A percentile compares a stretch with the other conserved stretches of the same genome.
Evolutionary conservation across 2,329 filamentous ascomycete genomes (phyloP).

Genomic region (Arachnopeziza araneosa): DNA sequence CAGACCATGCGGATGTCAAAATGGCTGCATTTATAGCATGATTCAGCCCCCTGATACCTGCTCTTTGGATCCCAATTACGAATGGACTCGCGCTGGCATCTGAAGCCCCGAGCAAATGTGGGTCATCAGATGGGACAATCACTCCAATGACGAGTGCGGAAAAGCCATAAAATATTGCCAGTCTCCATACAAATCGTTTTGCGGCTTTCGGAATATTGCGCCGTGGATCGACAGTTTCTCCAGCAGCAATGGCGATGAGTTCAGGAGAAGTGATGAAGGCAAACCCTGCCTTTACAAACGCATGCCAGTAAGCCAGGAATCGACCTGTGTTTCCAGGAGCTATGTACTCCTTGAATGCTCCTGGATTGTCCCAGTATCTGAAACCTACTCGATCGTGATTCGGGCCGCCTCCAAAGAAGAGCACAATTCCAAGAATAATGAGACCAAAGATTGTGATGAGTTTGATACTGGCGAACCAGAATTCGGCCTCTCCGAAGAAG

Average conservation of each 20-base stretch:
- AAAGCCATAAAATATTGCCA: conserved; percentile 69
- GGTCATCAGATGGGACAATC: conserved; percentile 63
- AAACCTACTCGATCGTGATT: conserved; percentile 67
- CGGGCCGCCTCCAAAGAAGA: conserved; percentile 80
- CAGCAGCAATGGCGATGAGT: conserved; percentile 45
- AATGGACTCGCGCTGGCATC: conserved; percentile 66
- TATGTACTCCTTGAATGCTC: conserved; percentile 57
- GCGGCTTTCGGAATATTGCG: conserved; percentile 66
- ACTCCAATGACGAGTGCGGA: conserved; percentile 69
- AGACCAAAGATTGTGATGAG: conserved; percentile 58
- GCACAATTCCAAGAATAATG: conserved; percentile 72
- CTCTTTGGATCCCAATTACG: conserved; percentile 62
- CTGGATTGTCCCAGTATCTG: conserved; percentile 60
- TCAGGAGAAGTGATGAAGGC: conserved; percentile 41
- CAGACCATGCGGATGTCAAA: conserved; percentile 53
- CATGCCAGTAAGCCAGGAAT: conserved; percentile 61
- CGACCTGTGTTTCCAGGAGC: conserved; percentile 55
- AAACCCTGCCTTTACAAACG: conserved; percentile 44
- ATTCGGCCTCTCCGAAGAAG: conserved; percentile 57
- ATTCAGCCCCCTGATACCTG: conserved; percentile 57
- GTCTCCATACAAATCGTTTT: conserved; percentile 73
- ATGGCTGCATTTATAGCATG: conserved; percentile 71
- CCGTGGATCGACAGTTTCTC: conserved; percentile 68
- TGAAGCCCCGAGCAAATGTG: conserved; percentile 46
- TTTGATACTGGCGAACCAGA: conserved; percentile 53